Evolutionary conservation across 1,284 basidiomycete species (phyloP).

Genomic region (Inonotus hispidus): DNA sequence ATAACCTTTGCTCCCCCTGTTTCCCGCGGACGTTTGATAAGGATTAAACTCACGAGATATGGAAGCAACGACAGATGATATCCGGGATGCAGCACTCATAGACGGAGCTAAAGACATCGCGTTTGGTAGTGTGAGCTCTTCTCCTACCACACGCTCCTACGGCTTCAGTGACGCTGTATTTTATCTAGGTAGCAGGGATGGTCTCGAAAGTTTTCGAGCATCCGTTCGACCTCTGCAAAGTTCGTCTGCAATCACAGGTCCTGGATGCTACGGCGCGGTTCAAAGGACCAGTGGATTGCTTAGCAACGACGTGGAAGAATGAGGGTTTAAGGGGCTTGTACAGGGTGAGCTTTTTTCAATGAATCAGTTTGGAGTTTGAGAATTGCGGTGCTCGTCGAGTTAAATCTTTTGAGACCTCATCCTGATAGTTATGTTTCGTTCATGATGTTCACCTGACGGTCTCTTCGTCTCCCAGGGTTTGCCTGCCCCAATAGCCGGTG

Average conservation of each 20-base stretch:
- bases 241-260: conserved; percentile 79
- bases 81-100: conserved; percentile 7
- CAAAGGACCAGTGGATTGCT: conserved; percentile 76
- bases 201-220: conserved; percentile 81
- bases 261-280: conserved; percentile 68
- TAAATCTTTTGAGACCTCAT: not conserved
- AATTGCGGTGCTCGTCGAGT: not conserved
- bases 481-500: conserved; percentile 82
- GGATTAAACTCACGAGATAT: not conserved
- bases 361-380: not conserved
- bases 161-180: not conserved
- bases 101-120: conserved; percentile 20
- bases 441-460: not conserved
- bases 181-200: conserved; percentile 66
- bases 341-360: conserved; percentile 48
- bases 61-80: conserved; percentile 9
- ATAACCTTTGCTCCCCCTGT: not conserved
- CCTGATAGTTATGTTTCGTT: not conserved
- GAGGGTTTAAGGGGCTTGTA: conserved; percentile 80
- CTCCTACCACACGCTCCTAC: not conserved
- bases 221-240: conserved; percentile 83
- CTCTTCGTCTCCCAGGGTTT: conserved; percentile 53
- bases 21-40: not conserved
- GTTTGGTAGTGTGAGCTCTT: conserved; percentile 20
- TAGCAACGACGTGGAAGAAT: conserved; percentile 68